A percentile compares a stretch with the other conserved stretches of the same genome.
These are phyloP conservation scores for Westerdykella ornata DNA, from an alignment of 2,329 filamentous ascomycete species.

Conservation along the genomic window DNA sequence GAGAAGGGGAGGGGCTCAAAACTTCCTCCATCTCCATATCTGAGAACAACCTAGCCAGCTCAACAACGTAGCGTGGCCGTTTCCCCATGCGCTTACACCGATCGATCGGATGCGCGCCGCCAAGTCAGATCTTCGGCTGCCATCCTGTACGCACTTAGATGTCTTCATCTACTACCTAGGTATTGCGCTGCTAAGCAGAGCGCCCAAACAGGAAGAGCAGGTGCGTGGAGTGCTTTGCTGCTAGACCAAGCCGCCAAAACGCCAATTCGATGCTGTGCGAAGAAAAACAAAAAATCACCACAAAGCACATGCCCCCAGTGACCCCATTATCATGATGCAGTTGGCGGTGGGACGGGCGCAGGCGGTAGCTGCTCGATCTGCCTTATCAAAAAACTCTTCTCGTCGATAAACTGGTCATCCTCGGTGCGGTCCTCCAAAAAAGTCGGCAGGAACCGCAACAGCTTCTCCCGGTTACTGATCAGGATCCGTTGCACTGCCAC, in stretches of 20 bases:
- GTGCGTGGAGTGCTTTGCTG: background rate
- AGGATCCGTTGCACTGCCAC: slow-evolving; percentile 90
- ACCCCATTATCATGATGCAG: slow-evolving; percentile 10
- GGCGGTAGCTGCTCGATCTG: slow-evolving; percentile 60
- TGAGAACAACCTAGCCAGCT: too few relatives aligned
- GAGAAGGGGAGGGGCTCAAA: too few relatives aligned
- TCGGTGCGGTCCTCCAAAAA: slow-evolving; percentile 94
- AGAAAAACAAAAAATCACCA: background rate
- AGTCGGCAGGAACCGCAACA: slow-evolving; percentile 79
- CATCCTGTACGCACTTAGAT: too few relatives aligned
- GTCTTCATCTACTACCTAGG: too few relatives aligned
- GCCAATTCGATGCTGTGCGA: slow-evolving; percentile 10
- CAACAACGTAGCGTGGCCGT: too few relatives aligned
- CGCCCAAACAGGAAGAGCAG: too few relatives aligned
- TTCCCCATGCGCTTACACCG: too few relatives aligned
- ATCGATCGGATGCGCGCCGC: too few relatives aligned
- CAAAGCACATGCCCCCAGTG: background rate
- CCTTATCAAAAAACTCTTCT: slow-evolving; percentile 93
- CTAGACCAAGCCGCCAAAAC: background rate
- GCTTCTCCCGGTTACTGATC: slow-evolving; percentile 89
- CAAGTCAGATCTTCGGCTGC: too few relatives aligned
- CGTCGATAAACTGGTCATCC: slow-evolving; percentile 97
- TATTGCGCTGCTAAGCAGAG: too few relatives aligned
- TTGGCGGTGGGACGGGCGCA: slow-evolving; percentile 21
- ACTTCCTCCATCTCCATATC: too few relatives aligned